Conservation (phyloP, 148 eudicot genomes). For the Chenopodium suecicum region DNA sequence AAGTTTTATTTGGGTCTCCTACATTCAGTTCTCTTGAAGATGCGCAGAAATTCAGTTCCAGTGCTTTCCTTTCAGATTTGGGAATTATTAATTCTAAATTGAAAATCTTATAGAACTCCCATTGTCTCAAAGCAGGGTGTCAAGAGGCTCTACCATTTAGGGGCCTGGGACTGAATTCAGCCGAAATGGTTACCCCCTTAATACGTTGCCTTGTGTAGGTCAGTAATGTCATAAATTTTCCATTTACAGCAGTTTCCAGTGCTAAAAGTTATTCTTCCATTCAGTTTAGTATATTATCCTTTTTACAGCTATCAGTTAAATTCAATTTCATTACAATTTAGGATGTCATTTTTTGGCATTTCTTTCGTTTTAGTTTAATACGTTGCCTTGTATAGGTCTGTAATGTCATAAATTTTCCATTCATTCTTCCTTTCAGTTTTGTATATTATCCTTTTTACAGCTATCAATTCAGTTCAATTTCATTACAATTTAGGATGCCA, state of each 20-base stretch:
- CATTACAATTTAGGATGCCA: conserved; percentile 2
- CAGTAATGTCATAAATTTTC: conserved; percentile 54
- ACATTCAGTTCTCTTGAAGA: conserved; percentile 41
- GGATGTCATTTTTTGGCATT: conserved; percentile 1
- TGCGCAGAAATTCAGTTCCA: conserved; percentile 50
- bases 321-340: conserved; percentile 13
- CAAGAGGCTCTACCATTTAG: conserved; percentile 75
- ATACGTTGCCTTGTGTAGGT: conserved; percentile 76
- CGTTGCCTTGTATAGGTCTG: conserved; percentile 86
- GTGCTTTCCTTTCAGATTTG: conserved; percentile 44
- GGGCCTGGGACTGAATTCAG: conserved; percentile 84
- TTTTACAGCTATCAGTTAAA: conserved; percentile 28
- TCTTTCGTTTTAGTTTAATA: conserved; percentile 35
- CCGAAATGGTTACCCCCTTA: conserved; percentile 73
- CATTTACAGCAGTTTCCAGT: conserved; percentile 47
- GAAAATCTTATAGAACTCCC: conserved; percentile 60
- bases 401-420: conserved; percentile 42
- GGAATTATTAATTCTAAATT: conserved; percentile 37
- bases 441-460: conserved; percentile 33
- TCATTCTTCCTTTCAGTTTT: conserved; percentile 40
- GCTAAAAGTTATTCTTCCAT: conserved; percentile 44
- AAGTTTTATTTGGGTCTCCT: conserved; percentile 13
- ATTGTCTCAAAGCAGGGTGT: conserved; percentile 92
- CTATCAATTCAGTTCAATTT: conserved; percentile 28
- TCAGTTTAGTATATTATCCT: conserved; percentile 35